These are phyloP conservation scores for Betula pendula DNA, from an alignment of 306 rosid species.

Conservation along the genomic window DNA sequence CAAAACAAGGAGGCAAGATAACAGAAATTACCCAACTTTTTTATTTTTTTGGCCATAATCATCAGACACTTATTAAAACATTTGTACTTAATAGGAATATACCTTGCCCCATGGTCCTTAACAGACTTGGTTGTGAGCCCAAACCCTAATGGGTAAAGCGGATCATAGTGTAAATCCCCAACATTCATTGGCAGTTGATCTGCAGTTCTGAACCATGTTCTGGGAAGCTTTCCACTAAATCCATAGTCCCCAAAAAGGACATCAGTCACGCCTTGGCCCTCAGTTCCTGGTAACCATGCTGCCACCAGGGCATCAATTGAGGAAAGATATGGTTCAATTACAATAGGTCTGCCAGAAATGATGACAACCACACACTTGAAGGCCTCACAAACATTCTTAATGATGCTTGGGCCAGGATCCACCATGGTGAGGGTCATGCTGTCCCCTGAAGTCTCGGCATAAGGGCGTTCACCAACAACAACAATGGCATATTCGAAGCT, in stretches of 20 bases:
- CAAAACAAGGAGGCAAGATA: not conserved
- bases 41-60: not conserved
- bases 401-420: slow-evolving; percentile 70
- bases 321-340: slow-evolving; percentile 74
- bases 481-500: slow-evolving; percentile 74
- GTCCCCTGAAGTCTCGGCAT: slow-evolving; percentile 80
- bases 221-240: slow-evolving; percentile 81
- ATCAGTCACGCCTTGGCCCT: slow-evolving; percentile 89
- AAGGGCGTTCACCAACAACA: slow-evolving; percentile 82
- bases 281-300: slow-evolving; percentile 93
- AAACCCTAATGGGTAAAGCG: slow-evolving; percentile 80
- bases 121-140: slow-evolving; percentile 74
- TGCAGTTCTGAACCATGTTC: slow-evolving; percentile 86
- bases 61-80: slow-evolving; percentile 2
- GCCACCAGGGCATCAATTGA: slow-evolving; percentile 71
- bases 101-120: slow-evolving; percentile 66
- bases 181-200: slow-evolving; percentile 94
- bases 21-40: not conserved
- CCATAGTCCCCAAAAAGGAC: slow-evolving; percentile 84
- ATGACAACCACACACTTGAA: slow-evolving; percentile 68
- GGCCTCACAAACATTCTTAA: slow-evolving; percentile 66
- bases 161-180: slow-evolving; percentile 89
- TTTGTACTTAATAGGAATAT: slow-evolving; percentile 16
- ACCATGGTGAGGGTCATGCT: slow-evolving; percentile 61
- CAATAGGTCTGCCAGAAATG: slow-evolving; percentile 83